Conservation (phyloP, 345 rosid species). For the Ceriops decandra region DNA sequence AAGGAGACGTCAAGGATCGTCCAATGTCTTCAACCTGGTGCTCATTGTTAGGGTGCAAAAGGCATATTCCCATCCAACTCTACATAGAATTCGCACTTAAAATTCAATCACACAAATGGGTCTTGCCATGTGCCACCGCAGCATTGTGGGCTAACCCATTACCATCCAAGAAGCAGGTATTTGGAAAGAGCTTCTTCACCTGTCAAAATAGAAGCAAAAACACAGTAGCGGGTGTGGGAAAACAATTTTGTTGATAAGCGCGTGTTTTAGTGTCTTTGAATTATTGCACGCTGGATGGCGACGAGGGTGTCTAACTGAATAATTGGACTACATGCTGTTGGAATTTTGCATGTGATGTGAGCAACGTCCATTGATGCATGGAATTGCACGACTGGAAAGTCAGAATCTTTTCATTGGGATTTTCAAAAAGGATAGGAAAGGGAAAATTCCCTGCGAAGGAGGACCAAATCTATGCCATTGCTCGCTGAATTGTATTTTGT, state of each 20-base stretch:
- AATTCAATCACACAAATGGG: too few relatives aligned
- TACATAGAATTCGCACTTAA: too few relatives aligned
- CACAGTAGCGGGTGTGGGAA: not conserved
- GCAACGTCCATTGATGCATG: not conserved
- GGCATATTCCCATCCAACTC: too few relatives aligned
- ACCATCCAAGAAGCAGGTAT: not conserved
- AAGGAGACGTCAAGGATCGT: too few relatives aligned
- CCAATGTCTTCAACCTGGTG: too few relatives aligned
- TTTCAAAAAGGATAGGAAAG: too few relatives aligned
- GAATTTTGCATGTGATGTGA: conserved; percentile 11
- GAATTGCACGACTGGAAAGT: conserved; percentile 3
- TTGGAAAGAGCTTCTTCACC: not conserved
- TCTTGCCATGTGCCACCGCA: too few relatives aligned
- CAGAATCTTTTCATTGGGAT: not conserved
- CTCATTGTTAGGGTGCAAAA: too few relatives aligned
- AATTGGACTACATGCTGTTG: conserved; percentile 18
- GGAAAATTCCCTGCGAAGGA: not conserved
- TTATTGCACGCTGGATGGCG: conserved; percentile 21
- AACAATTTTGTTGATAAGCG: not conserved
- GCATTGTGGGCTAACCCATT: too few relatives aligned
- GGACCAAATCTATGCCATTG: not conserved
- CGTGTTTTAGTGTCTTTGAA: conserved; percentile 4
- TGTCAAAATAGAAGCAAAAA: too few relatives aligned
- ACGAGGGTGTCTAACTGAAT: conserved; percentile 1
- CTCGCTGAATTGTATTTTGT: not conserved